These are phyloP conservation scores for Fusarium protoensiforme DNA, from an alignment of 2,329 filamentous ascomycete genomes.

Conservation along the genomic window DNA sequence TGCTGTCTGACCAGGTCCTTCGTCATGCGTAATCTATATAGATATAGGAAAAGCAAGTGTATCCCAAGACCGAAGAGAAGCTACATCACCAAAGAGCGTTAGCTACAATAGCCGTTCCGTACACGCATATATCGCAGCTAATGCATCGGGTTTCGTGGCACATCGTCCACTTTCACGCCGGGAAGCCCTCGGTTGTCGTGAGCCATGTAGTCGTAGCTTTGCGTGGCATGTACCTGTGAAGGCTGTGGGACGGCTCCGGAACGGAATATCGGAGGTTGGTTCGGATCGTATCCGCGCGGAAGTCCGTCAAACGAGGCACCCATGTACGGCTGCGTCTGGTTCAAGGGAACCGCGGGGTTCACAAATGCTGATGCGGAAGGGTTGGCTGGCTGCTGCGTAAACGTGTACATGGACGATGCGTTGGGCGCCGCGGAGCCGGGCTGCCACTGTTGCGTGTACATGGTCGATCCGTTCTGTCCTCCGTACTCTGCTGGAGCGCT, in stretches of 20 bases:
- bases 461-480: conserved; percentile 48
- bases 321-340: conserved; percentile 49
- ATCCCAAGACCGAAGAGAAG: conserved; percentile 5
- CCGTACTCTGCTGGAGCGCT: conserved; percentile 55
- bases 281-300: conserved; percentile 48
- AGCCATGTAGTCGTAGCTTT: conserved; percentile 50
- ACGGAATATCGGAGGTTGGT: conserved; percentile 48
- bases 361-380: conserved; percentile 47
- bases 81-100: not conserved
- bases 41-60: conserved; percentile 23
- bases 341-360: conserved; percentile 46
- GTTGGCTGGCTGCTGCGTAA: conserved; percentile 53
- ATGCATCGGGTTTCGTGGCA: conserved; percentile 44
- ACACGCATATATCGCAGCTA: conserved; percentile 8
- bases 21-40: conserved; percentile 37
- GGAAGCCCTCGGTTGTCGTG: conserved; percentile 48
- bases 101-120: not conserved
- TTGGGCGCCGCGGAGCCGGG: conserved; percentile 54
- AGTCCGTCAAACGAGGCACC: conserved; percentile 49
- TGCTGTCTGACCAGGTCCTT: conserved; percentile 45
- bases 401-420: conserved; percentile 58
- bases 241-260: conserved; percentile 44
- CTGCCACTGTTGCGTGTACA: conserved; percentile 60
- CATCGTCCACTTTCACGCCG: conserved; percentile 46
- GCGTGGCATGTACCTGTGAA: conserved; percentile 43